These are phyloP conservation scores for Colletotrichum sp. DNA, from an alignment of 2,329 filamentous ascomycete species.

Conservation along the genomic window DNA sequence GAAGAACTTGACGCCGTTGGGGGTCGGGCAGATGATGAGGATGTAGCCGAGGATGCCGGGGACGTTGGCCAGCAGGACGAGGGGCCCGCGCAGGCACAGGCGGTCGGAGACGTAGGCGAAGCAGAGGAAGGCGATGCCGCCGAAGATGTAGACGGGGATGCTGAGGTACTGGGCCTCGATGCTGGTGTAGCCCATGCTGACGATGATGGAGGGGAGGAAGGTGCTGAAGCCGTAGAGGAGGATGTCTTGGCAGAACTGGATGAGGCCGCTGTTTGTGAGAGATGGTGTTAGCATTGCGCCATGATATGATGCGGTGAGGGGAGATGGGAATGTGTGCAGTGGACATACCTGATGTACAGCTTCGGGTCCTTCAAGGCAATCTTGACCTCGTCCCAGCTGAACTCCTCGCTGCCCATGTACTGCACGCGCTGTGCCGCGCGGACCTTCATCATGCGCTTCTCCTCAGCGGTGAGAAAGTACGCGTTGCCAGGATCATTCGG, in stretches of 20 bases:
- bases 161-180: constrained; percentile 58
- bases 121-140: constrained; percentile 48
- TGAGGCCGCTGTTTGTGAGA: constrained; percentile 31
- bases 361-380: constrained; percentile 55
- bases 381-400: constrained; percentile 54
- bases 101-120: constrained; percentile 53
- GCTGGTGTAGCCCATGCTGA: constrained; percentile 54
- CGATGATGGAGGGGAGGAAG: constrained; percentile 61
- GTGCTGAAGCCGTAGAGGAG: constrained; percentile 63
- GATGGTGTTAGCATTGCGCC: neutral
- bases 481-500: constrained; percentile 51
- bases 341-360: constrained; percentile 47
- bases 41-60: constrained; percentile 55
- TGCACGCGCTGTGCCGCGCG: constrained; percentile 47
- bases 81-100: constrained; percentile 33
- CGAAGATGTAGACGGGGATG: constrained; percentile 61
- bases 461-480: constrained; percentile 52
- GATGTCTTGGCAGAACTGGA: constrained; percentile 58
- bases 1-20: constrained; percentile 54
- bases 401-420: constrained; percentile 54
- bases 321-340: neutral
- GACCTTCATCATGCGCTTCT: constrained; percentile 55
- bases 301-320: neutral
- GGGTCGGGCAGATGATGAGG: constrained; percentile 50
- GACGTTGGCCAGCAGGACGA: constrained; percentile 63